phyloP scores from a whole-genome alignment of 129 eudicot genomes.

The Artemisia annua region DNA sequence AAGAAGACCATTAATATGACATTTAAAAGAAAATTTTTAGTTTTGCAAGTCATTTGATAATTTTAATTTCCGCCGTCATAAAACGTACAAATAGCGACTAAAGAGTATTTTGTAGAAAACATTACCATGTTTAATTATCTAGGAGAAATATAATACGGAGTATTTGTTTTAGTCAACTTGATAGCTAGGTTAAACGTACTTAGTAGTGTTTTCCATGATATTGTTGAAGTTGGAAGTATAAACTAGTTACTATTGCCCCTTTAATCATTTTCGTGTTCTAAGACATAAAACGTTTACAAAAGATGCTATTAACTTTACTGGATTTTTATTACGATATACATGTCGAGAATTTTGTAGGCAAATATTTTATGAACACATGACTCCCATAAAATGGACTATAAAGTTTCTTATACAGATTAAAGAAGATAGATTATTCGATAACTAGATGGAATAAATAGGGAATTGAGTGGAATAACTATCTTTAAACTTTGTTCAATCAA shows the following conservation, averaged over 20 bases:
- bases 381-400: constrained; percentile 3
- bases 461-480: constrained; percentile 14
- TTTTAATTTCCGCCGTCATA: neutral
- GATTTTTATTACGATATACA: no score
- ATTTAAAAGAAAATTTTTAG: neutral
- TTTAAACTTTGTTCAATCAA: neutral
- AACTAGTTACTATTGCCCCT: no score
- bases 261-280: no score
- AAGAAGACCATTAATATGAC: neutral
- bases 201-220: no score
- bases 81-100: neutral
- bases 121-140: neutral
- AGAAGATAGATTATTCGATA: neutral
- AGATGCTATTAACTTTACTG: no score
- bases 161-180: no score
- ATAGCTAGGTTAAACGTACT: no score
- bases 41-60: neutral
- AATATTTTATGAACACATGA: constrained; percentile 6
- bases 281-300: no score
- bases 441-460: constrained; percentile 26
- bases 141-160: no score
- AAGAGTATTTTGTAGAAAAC: no score
- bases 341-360: neutral
- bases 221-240: no score
- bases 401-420: constrained; percentile 13